Evolutionary conservation across 495 filamentous ascomycete species (phyloP), one percentile per base, ranked within the genome.

Genomic region (Tuber indicum): DNA sequence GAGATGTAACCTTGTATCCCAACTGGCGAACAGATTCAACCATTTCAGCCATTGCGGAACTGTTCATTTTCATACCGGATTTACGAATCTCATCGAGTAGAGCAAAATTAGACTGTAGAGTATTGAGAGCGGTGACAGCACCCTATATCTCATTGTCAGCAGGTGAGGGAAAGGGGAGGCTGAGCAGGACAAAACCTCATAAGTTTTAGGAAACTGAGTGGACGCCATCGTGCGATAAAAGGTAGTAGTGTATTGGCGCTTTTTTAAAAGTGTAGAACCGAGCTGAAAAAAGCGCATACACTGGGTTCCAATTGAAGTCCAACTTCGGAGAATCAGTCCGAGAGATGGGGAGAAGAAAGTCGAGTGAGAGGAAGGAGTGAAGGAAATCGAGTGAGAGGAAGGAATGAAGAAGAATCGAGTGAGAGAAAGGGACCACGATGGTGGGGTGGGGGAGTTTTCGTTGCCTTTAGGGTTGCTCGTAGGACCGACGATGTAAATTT

Each of bases 41-140:
- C 88, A 95, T 97, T 82, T 97, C 95, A 1, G 93, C 93, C 76
- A 96, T 91, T 3, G 94, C 93, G 69, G 86, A 87, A 45, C 89
- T 85, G 80, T 97, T 97, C 86, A 91, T 79, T 19, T 77, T 72
- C 71, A 72, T 86, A 58, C 93, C 91, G 10, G 90, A 91, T 80
- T 91, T 90, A 43, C 89, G 87, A 72, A 95, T 89, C 73, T 90
- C 89, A 76, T 97, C 89, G 47, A 98, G 88, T 70, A 92, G 87
- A 66, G 90, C 87, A 84, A 91, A 94, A 75, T 97, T 97, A 26
- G 92, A 92, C 82, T 98, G 96, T 47, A 97, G 87, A 26, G 93
- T 90, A 83, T 99, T 99, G 84, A 99, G 90, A 42, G 93, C 89
- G 74, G 91, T 87, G 76, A 99, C 89, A 26, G 96, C 96, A 85